These are phyloP conservation scores for Cornus florida DNA, from an alignment of 148 eudicot species.

Conservation along the genomic window DNA sequence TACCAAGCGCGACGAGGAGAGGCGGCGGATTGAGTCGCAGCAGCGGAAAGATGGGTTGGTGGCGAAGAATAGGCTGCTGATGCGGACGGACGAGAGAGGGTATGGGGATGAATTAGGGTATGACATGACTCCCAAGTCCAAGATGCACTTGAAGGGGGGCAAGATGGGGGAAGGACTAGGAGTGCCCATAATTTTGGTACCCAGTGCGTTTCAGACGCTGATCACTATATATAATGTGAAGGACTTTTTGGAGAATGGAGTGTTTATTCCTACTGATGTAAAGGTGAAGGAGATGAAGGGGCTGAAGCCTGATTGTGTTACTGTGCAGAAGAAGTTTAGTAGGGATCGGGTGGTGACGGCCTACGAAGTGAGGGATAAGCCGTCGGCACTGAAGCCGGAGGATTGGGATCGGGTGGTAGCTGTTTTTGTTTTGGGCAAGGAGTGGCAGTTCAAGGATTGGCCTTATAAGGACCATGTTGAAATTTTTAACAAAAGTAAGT, in stretches of 20 bases:
- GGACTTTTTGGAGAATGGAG: constrained; percentile 96
- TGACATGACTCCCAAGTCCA: constrained; percentile 48
- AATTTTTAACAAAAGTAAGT: constrained; percentile 77
- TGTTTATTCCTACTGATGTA: constrained; percentile 78
- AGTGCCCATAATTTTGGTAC: constrained; percentile 91
- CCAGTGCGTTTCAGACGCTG: constrained; percentile 82
- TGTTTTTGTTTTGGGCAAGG: constrained; percentile 87
- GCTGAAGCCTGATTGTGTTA: constrained; percentile 87
- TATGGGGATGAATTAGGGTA: constrained; percentile 43
- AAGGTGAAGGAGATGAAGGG: constrained; percentile 88
- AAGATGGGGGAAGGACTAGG: constrained; percentile 97
- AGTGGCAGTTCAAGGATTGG: constrained; percentile 98
- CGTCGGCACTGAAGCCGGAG: constrained; percentile 72
- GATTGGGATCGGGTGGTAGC: constrained; percentile 99
- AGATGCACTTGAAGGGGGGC: constrained; percentile 56
- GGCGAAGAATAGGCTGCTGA: constrained; percentile 51
- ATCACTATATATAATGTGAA: constrained; percentile 92
- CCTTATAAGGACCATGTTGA: constrained; percentile 92
- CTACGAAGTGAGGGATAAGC: constrained; percentile 96
- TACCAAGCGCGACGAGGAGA: constrained; percentile 71
- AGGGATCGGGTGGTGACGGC: constrained; percentile 88
- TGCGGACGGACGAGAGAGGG: constrained; percentile 47
- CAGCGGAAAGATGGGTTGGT: constrained; percentile 80
- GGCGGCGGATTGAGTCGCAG: constrained; percentile 59
- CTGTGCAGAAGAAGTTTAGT: constrained; percentile 96